Base-by-base conservation (phyloP, 768 basidiomycete species). In the Xerocomellus amylosporus region DNA sequence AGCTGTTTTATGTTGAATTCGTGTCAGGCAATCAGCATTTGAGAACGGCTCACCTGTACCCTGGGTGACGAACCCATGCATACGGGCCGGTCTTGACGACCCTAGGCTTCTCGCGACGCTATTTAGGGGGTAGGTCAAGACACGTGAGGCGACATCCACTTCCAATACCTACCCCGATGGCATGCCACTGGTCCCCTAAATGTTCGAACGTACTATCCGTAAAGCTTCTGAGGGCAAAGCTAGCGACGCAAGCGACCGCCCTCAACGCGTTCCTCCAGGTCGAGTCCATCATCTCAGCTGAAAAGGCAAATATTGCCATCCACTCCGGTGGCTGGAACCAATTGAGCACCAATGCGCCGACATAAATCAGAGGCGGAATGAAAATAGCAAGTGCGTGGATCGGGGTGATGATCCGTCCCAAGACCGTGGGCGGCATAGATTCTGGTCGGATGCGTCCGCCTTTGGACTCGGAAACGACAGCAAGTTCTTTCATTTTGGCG, bases 71-170 rank as follows among this genome's bases (percentile, higher is more conserved):
- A 46, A 73, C 63, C 51, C 67, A 64, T 24, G 61, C 62, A 54
- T 73, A 73, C 0, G 70, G 71, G 9, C 73, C 73, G 0, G 60
- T 67, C 33, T 64, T 58, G 46, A 74, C 67, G 34, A 74, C 17
- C 46, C 60, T 64, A 12, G 64, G 38, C 33, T 68, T 70, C 47
- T 74, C 71, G 31, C 70, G 58, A 45, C 59, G 58, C 66, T 70
- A 17, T 50, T 13, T 13, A 9, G 2, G 22, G 8, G 26, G 58
- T 5, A 17, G 9, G 37, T 66, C 33, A 58, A 52, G 3, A 31
- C 9, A 9, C 10, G 13, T 1, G 13, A 28, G 5, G 7, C 10
- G 12, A 26, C 4, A 4, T 6, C 5, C 1, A 30, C 1, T 39
- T 14, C 10, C 0, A 1, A 44, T 10, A 20, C 59, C 0, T 31